Percentiles rank a stretch among this genome's conserved stretches.
These are phyloP conservation scores for Fusarium stilboides DNA, from an alignment of 2,329 filamentous ascomycete genomes.

Conservation along the genomic window DNA sequence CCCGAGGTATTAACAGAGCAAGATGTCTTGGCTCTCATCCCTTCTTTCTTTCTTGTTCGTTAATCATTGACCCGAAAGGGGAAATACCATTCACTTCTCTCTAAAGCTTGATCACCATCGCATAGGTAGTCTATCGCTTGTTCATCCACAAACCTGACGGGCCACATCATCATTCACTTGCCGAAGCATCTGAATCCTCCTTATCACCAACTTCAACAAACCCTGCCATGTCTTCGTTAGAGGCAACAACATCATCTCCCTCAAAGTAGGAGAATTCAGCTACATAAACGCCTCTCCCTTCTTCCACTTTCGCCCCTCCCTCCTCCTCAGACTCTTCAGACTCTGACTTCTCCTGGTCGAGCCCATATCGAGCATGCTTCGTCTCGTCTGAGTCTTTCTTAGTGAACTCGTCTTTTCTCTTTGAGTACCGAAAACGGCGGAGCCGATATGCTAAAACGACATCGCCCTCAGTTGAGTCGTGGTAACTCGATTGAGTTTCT, in stretches of 20 bases:
- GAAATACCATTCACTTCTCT: too few species aligned
- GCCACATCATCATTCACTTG: background rate
- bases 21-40: too few species aligned
- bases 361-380: background rate
- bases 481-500: conserved; percentile 12
- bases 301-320: background rate
- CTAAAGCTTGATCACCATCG: too few species aligned
- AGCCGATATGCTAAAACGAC: conserved; percentile 34
- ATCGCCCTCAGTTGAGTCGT: conserved; percentile 19
- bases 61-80: too few species aligned
- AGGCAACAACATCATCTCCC: conserved; percentile 3
- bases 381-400: conserved; percentile 25
- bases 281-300: background rate
- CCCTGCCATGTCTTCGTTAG: conserved; percentile 10
- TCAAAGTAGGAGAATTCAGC: conserved; percentile 17
- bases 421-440: conserved; percentile 32
- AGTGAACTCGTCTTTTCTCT: conserved; percentile 14
- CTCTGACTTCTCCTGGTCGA: background rate
- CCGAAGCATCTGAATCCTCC: background rate
- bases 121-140: too few species aligned
- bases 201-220: conserved; percentile 8
- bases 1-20: too few species aligned
- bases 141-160: too few species aligned
- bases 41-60: too few species aligned
- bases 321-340: background rate